These are phyloP conservation scores for Aspergillus campestris DNA, from an alignment of 495 filamentous ascomycete genomes.

Conservation along the genomic window DNA sequence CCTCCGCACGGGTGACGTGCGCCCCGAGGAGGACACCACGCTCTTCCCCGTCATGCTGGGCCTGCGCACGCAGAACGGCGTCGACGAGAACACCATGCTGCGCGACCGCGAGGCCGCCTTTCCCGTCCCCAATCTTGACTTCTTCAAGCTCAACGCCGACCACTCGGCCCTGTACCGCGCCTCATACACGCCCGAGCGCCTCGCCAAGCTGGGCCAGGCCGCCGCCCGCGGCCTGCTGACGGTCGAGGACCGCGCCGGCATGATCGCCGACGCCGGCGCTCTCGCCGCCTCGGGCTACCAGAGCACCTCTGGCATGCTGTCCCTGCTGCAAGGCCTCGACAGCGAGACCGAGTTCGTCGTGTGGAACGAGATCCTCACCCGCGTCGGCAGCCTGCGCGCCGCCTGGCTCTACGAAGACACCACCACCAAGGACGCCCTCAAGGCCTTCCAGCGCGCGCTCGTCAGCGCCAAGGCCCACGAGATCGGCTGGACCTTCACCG, in stretches of 20 bases:
- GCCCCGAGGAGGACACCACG: slow-evolving; percentile 64
- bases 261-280: slow-evolving; percentile 92
- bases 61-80: slow-evolving; percentile 48
- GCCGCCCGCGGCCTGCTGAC: slow-evolving; percentile 78
- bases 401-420: slow-evolving; percentile 87
- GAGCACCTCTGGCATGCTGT: slow-evolving; percentile 81
- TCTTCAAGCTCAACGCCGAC: slow-evolving; percentile 63
- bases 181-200: slow-evolving; percentile 51
- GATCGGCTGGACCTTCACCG: slow-evolving; percentile 79
- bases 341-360: slow-evolving; percentile 84
- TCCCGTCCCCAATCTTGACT: slow-evolving; percentile 51
- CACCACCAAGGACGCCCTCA: slow-evolving; percentile 62
- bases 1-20: slow-evolving; percentile 57
- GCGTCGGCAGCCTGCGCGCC: slow-evolving; percentile 63
- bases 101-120: slow-evolving; percentile 66
- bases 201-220: slow-evolving; percentile 59
- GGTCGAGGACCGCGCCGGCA: slow-evolving; percentile 89
- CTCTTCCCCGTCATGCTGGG: slow-evolving; percentile 56
- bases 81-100: slow-evolving; percentile 54
- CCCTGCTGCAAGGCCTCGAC: slow-evolving; percentile 75
- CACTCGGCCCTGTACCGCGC: slow-evolving; percentile 59
- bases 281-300: slow-evolving; percentile 86
- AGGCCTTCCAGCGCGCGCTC: slow-evolving; percentile 70
- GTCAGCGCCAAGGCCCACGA: slow-evolving; percentile 70
- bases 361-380: slow-evolving; percentile 81